Percentiles rank a stretch among this genome's conserved stretches.
These are phyloP conservation scores for Alloteropsis semialata DNA, from an alignment of 176 grass and related monocot species.

Conservation along the genomic window DNA sequence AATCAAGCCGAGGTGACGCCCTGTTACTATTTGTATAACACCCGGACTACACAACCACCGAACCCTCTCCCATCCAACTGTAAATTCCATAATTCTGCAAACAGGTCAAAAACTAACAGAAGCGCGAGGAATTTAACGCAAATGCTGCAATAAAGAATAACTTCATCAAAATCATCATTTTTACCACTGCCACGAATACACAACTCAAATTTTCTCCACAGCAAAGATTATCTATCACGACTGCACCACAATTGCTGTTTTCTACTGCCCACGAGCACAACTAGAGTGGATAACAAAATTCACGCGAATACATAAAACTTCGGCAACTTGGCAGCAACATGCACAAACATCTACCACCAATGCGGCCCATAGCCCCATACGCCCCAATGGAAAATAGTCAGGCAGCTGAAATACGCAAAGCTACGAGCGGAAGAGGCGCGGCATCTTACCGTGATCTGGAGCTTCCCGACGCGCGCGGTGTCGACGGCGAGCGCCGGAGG, in stretches of 20 bases:
- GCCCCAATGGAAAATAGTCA: not conserved
- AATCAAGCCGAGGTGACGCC: not conserved
- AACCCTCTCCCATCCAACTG: not conserved
- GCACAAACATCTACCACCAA: not conserved
- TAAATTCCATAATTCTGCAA: not conserved
- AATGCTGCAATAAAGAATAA: not conserved
- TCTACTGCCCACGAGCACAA: not conserved
- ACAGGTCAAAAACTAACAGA: not conserved
- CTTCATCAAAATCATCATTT: not conserved
- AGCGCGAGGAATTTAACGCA: not conserved
- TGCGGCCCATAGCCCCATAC: not conserved
- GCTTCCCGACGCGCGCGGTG: conserved; percentile 80
- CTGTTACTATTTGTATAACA: not conserved
- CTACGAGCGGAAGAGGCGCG: not conserved
- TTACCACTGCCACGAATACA: not conserved
- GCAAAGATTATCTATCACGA: not conserved
- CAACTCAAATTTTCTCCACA: not conserved
- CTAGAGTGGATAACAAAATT: not conserved
- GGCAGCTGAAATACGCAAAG: not conserved
- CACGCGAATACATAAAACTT: not conserved
- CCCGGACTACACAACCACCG: not conserved
- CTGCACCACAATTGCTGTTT: not conserved
- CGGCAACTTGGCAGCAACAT: not conserved
- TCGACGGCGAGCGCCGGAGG: conserved; percentile 77
- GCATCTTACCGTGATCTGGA: conserved; percentile 87